Conservation (phyloP, 768 basidiomycete species). For the Hemileccinum impolitum region DNA sequence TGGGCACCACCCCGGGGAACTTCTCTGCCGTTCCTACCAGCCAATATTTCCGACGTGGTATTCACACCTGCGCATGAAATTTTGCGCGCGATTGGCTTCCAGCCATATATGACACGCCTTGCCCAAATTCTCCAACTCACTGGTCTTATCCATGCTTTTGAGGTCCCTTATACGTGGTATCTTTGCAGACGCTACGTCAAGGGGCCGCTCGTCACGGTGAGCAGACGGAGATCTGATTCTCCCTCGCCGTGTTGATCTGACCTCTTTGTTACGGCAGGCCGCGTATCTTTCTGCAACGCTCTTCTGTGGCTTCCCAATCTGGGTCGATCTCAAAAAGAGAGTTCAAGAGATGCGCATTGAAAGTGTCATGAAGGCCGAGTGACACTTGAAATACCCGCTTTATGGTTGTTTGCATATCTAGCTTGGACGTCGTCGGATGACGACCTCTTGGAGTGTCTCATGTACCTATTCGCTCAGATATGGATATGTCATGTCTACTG, state of each 20-base stretch:
- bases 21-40: constrained; percentile 15
- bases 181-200: constrained; percentile 31
- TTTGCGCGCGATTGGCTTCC: constrained; percentile 14
- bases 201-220: constrained; percentile 17
- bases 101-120: constrained; percentile 9
- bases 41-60: constrained; percentile 3
- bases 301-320: constrained; percentile 52
- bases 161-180: constrained; percentile 27
- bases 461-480: too few species aligned
- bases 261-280: constrained; percentile 33
- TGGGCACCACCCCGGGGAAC: constrained; percentile 20
- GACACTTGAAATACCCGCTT: background rate
- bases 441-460: too few species aligned
- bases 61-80: constrained; percentile 23
- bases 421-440: too few species aligned
- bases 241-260: background rate
- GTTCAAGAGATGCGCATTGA: constrained; percentile 71
- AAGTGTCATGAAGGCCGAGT: constrained; percentile 76
- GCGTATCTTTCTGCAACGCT: constrained; percentile 53
- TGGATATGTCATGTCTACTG: too few species aligned
- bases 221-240: background rate
- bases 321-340: constrained; percentile 49
- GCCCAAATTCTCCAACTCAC: constrained; percentile 4
- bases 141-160: constrained; percentile 17
- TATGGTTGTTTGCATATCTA: too few species aligned